These are phyloP conservation scores for Kentomonas sorsogonicus DNA, from an alignment of 208 protist genomes.

Conservation along the genomic window DNA sequence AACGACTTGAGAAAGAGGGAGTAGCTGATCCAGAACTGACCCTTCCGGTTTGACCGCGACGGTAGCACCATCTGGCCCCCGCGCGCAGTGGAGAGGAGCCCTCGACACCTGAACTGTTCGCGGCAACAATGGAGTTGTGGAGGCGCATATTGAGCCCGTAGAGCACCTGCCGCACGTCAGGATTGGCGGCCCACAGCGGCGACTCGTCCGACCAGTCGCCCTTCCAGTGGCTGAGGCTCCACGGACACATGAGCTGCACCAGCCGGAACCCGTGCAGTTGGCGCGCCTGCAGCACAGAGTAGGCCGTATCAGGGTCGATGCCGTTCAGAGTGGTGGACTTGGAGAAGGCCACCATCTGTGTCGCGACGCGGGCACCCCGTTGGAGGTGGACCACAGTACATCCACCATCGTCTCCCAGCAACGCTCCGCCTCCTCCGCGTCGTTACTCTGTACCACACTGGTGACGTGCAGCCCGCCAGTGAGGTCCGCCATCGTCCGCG, in stretches of 20 bases:
- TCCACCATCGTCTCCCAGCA: constrained; percentile 8
- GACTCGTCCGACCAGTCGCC: constrained; percentile 79
- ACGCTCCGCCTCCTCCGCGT: neutral
- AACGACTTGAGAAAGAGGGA: constrained; percentile 64
- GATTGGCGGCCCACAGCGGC: constrained; percentile 50
- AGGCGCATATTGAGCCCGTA: no score
- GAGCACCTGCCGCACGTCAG: constrained; percentile 47
- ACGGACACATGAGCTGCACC: constrained; percentile 50
- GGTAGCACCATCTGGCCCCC: neutral
- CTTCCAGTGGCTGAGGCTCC: constrained; percentile 32
- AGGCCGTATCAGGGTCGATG: constrained; percentile 46
- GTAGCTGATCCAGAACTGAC: constrained; percentile 85
- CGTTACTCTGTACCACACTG: constrained; percentile 24
- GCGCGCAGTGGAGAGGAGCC: neutral
- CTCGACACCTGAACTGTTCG: no score
- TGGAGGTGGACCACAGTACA: neutral
- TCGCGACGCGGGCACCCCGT: constrained; percentile 8
- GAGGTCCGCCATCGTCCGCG: constrained; percentile 44
- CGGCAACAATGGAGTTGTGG: no score
- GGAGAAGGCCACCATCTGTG: constrained; percentile 20
- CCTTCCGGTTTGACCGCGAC: neutral
- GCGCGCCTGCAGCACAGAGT: constrained; percentile 53
- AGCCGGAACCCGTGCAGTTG: constrained; percentile 57
- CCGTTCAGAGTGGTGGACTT: no score
- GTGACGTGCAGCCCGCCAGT: constrained; percentile 57